Conservation (phyloP, 1,284 basidiomycete species). For the Abortiporus biennis region DNA sequence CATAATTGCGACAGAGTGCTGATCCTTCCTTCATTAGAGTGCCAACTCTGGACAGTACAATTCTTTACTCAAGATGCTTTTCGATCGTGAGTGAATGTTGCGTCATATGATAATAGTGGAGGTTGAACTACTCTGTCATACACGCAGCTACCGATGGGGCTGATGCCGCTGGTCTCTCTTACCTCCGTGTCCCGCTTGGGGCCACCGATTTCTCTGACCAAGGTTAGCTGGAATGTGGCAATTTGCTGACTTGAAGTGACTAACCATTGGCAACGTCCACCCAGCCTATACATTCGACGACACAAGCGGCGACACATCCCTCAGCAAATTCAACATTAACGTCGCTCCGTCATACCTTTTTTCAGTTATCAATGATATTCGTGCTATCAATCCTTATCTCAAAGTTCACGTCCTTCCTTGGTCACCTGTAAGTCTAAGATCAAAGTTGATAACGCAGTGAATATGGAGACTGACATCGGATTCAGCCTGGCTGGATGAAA, state of each 20-base stretch:
- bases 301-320: slow-evolving; percentile 33
- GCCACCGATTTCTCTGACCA: slow-evolving; percentile 39
- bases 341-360: slow-evolving; percentile 41
- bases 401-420: slow-evolving; percentile 43
- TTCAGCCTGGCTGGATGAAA: slow-evolving; percentile 51
- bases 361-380: slow-evolving; percentile 39
- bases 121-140: neutral
- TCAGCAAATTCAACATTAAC: slow-evolving; percentile 35
- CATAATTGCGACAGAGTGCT: no score
- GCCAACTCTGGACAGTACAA: slow-evolving; percentile 37
- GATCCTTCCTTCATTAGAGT: slow-evolving; percentile 22
- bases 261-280: neutral
- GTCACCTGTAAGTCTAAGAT: slow-evolving; percentile 36
- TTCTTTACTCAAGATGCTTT: slow-evolving; percentile 37
- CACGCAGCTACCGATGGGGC: slow-evolving; percentile 37
- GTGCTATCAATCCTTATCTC: slow-evolving; percentile 33
- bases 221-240: slow-evolving; percentile 9
- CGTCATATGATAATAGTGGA: neutral
- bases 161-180: slow-evolving; percentile 40
- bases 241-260: neutral
- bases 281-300: slow-evolving; percentile 46
- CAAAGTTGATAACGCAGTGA: neutral
- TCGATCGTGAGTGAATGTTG: slow-evolving; percentile 31
- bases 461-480: slow-evolving; percentile 2
- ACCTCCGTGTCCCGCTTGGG: slow-evolving; percentile 47